Base-by-base conservation (phyloP, 352 stramenopile species). In the Phytopythium sindhum region DNA sequence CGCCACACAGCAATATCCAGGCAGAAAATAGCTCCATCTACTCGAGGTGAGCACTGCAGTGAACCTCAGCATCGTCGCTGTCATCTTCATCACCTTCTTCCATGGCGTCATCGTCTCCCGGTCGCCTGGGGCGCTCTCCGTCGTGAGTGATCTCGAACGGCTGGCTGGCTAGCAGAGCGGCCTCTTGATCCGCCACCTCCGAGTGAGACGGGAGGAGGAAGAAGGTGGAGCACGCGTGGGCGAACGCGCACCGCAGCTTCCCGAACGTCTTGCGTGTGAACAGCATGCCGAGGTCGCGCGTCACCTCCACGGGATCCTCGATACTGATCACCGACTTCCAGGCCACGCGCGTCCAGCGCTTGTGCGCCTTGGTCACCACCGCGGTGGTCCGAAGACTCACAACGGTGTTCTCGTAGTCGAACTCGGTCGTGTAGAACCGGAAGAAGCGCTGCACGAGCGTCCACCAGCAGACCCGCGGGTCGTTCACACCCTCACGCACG, bases 241-340 rank as follows among this genome's bases (percentile, higher is more conserved):
- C 77, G 57, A 93, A 70, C 23, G 77, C 78, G 55, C 66, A 77
- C 12, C 81, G 80, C 15, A 93, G 61, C 11, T 75, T 77, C 15
- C 67, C 72, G 33, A 90, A 64, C 24, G 78, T 70, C n/a, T 79
- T 76, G 21, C 73, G 67, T 23, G 86, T 89, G 61, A 89, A 88
- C 31, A 92, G 73, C 50, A 52, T 61, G n/a, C 86, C 86, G 11
- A 95, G 66, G 63, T 95, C 84, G 11, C 84, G 78, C 29, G 75
- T 70, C 8, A 61, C 77, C 65, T 95, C 86, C 21, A 95, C 81
- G 0, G 86, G 86, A 47, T 93, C 86, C 76, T 95, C 83, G n/a
- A 95, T 71, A 33, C 79, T 81, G 2, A 95, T 53, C 11, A 75
- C 78, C 6, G 53, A 61, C 4, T 66, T 68, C 76, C 72, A 80